Percentiles rank a stretch among this genome's conserved stretches.
These are phyloP conservation scores for Trametes elegans DNA, from an alignment of 768 basidiomycete genomes.

Conservation along the genomic window DNA sequence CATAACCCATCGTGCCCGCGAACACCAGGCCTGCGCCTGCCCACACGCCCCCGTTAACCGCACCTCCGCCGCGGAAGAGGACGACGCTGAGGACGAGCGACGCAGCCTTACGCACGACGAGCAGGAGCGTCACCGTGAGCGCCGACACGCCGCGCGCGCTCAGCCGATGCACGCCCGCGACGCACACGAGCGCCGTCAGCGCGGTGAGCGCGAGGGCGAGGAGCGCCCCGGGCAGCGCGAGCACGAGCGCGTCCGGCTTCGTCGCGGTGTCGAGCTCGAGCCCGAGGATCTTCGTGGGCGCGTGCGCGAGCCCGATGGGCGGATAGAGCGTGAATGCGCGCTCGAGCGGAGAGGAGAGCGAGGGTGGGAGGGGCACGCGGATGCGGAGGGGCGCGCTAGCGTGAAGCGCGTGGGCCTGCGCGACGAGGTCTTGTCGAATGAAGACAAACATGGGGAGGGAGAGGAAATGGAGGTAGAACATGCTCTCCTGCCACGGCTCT, in stretches of 20 bases:
- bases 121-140: constrained; percentile 74
- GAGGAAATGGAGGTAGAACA: constrained; percentile 89
- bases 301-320: constrained; percentile 1
- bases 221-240: constrained; percentile 55
- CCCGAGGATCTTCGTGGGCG: neutral
- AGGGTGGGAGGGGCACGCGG: constrained; percentile 12
- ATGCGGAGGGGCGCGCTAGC: constrained; percentile 35
- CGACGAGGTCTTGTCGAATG: constrained; percentile 48
- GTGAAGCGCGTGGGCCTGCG: constrained; percentile 45
- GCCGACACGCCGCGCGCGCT: constrained; percentile 67
- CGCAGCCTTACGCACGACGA: constrained; percentile 79
- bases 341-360: constrained; percentile 30
- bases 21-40: constrained; percentile 47
- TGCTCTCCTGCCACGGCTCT: constrained; percentile 76
- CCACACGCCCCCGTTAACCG: constrained; percentile 6
- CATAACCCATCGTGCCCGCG: constrained; percentile 69
- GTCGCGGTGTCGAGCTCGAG: constrained; percentile 25
- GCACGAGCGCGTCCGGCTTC: constrained; percentile 26
- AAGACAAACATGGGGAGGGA: constrained; percentile 75
- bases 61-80: constrained; percentile 39
- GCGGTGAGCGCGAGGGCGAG: constrained; percentile 73
- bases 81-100: constrained; percentile 72
- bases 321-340: constrained; percentile 21
- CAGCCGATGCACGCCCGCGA: constrained; percentile 83
- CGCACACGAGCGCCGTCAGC: constrained; percentile 80